phyloP scores from a whole-genome alignment of 768 basidiomycete species.

The Tephrocybe sp. region DNA sequence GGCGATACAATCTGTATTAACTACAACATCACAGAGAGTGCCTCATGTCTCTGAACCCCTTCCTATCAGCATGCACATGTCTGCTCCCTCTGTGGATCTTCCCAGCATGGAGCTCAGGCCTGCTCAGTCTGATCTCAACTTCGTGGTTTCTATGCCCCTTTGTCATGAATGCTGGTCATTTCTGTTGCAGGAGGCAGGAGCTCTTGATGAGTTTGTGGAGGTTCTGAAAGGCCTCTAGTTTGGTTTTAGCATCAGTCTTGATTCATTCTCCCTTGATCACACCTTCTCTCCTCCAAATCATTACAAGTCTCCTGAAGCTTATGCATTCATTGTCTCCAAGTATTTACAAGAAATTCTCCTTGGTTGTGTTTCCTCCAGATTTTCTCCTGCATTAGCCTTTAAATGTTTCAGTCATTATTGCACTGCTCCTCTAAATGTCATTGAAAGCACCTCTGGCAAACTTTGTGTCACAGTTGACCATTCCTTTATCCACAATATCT shows the following conservation, averaged over 20 bases:
- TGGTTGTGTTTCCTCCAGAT: background rate
- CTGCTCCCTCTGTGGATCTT: slow-evolving; percentile 17
- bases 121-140: background rate
- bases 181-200: background rate
- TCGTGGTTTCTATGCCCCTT: background rate
- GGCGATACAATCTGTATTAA: too few species aligned
- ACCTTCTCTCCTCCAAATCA: background rate
- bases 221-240: background rate
- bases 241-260: background rate
- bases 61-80: slow-evolving; percentile 9
- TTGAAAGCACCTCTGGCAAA: background rate
- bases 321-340: background rate
- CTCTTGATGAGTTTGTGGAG: background rate
- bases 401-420: background rate
- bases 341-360: background rate
- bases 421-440: slow-evolving; percentile 1
- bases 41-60: too few species aligned
- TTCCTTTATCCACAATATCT: background rate
- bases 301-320: background rate
- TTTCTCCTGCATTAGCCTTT: background rate
- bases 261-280: background rate
- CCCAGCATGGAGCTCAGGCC: slow-evolving; percentile 10
- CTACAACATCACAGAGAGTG: too few species aligned
- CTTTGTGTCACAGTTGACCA: background rate
- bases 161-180: background rate